Evolutionary conservation across 2,329 filamentous ascomycete genomes (phyloP), one percentile per base, ranked within the genome.

Genomic region (Pochonia chlamydosporia): DNA sequence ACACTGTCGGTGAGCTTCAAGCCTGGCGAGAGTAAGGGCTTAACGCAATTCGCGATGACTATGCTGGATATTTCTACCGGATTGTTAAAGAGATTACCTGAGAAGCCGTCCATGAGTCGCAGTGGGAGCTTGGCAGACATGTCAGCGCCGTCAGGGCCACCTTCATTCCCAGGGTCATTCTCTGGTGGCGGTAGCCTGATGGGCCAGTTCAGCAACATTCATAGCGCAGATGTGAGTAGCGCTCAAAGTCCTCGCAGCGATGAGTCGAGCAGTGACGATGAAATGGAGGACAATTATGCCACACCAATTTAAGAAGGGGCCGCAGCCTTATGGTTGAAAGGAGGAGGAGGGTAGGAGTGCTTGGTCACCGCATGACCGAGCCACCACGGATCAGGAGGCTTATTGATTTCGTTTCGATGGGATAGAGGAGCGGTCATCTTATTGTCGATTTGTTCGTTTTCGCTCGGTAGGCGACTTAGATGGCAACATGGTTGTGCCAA

Each of bases 1-100:
- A 96, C 92, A 9, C 73, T 97, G 47, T 86, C 85, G 8, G 91
- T 97, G 41, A 91, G 85, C 65, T 84, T 82, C 39, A 89, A 89
- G 63, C 82, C 86, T 0, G 76, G 78, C 3, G 78, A 79, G 56
- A 75, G 73, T 46, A 75, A 69, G 41, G 73, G 75, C 1, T 59
- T 84, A 45, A 84, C 81, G 0, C 76, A 80, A 51, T 89, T 88
- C 56, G 85, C 86, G n/a, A 84, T 89, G 71, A 83, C 83, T 3
- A 88, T 87, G 75, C 69, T 90, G 37, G 86, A 89, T 59, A 85
- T 85, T 46, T 84, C 81, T 18, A 85, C 82, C 0, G 81, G 81
- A 1, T 63, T 89, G 50, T 72, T 87, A 21, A 85, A 85, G 60
- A 78, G 82, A 54, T 73, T 88, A 16, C 84, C 85, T 0, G 82